phyloP scores from a whole-genome alignment of 768 basidiomycete species.

The Amanita subjunquillea region DNA sequence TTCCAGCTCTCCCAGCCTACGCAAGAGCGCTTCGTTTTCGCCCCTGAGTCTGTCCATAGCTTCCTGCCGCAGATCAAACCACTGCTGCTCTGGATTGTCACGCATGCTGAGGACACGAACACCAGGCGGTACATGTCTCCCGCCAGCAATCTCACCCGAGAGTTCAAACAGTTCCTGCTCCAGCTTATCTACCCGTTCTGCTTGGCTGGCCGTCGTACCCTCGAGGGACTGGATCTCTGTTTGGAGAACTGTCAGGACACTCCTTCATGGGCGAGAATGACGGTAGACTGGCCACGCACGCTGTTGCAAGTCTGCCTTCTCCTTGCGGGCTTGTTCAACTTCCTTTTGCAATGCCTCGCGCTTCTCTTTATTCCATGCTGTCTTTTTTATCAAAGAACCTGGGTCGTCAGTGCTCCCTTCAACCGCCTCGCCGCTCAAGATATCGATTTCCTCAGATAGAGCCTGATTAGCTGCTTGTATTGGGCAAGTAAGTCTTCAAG shows the following conservation, averaged over 20 bases:
- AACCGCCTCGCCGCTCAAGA: conserved; percentile 24
- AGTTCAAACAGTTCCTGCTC: conserved; percentile 76
- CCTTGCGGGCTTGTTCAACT: conserved; percentile 4
- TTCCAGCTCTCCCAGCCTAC: conserved; percentile 54
- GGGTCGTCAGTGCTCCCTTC: conserved; percentile 22
- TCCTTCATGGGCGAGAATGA: not conserved
- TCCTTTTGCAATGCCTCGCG: conserved; percentile 8
- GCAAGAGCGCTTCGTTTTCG: conserved; percentile 81
- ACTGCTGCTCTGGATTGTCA: conserved; percentile 78
- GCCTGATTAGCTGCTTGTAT: conserved; percentile 36
- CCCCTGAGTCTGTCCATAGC: conserved; percentile 64
- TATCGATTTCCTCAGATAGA: conserved; percentile 40
- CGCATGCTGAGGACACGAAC: conserved; percentile 57
- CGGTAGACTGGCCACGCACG: conserved; percentile 18
- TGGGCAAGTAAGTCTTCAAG: conserved; percentile 46
- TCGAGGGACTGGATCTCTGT: conserved; percentile 4
- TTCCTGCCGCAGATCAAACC: conserved; percentile 66
- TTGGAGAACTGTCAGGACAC: not conserved
- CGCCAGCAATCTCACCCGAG: conserved; percentile 64
- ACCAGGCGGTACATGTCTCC: conserved; percentile 64
- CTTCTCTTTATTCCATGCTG: conserved; percentile 15
- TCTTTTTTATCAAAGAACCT: conserved; percentile 22
- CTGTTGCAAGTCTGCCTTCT: conserved; percentile 22
- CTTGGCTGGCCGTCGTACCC: conserved; percentile 23
- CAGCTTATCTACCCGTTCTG: conserved; percentile 49